Evolutionary conservation across 2,329 filamentous ascomycete genomes (phyloP).

Genomic region (Fusarium kyushuense): DNA sequence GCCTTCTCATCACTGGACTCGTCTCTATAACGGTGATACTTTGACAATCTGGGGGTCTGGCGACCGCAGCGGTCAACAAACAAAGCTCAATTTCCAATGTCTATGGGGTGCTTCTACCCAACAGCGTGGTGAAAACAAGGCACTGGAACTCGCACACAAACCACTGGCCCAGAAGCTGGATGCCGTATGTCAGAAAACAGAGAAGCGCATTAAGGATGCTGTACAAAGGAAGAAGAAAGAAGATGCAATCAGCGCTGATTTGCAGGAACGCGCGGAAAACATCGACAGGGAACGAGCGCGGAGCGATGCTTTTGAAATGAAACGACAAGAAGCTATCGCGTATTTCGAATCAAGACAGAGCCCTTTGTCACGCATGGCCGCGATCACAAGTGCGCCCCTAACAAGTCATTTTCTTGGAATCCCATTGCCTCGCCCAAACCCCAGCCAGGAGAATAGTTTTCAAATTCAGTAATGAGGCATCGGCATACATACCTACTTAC

Average conservation of each 20-base stretch:
- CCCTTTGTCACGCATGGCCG: constrained; percentile 46
- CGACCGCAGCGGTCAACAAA: constrained; percentile 55
- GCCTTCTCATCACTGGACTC: constrained; percentile 72
- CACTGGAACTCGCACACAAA: constrained; percentile 54
- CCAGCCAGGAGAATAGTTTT: constrained; percentile 39
- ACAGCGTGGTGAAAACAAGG: constrained; percentile 50
- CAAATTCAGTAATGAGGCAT: constrained; percentile 17
- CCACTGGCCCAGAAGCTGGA: constrained; percentile 61
- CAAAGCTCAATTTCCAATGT: constrained; percentile 65
- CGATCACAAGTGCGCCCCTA: constrained; percentile 48
- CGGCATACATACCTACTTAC: constrained; percentile 3
- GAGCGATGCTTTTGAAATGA: constrained; percentile 63
- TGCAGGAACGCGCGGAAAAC: constrained; percentile 55
- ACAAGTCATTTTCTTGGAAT: constrained; percentile 36
- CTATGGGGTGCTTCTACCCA: constrained; percentile 67
- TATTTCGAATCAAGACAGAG: constrained; percentile 52
- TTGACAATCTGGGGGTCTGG: constrained; percentile 75
- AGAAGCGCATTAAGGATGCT: constrained; percentile 58
- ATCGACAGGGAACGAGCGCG: constrained; percentile 62
- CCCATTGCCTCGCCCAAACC: constrained; percentile 39
- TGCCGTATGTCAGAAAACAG: constrained; percentile 59
- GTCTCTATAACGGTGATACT: constrained; percentile 80
- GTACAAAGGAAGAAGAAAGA: constrained; percentile 57
- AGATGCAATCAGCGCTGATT: constrained; percentile 60
- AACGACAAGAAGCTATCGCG: constrained; percentile 60